Conservation (phyloP, 2,329 filamentous ascomycete genomes). For the Scytalidium sp. region DNA sequence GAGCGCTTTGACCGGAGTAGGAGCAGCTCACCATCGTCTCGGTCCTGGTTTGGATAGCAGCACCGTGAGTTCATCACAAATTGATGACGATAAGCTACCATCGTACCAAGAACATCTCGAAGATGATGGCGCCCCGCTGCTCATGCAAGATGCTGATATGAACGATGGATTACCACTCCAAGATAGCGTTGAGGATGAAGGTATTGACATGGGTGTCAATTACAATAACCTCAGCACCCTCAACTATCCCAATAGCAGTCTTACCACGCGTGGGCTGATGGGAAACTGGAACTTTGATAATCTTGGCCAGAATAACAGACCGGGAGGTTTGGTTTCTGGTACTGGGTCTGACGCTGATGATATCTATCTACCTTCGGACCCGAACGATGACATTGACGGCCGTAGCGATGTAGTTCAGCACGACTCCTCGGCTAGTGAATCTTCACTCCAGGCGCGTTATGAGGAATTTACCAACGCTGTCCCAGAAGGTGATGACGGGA, state of each 20-base stretch:
- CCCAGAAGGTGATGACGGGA: slow-evolving; percentile 16
- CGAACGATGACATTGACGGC: slow-evolving; percentile 11
- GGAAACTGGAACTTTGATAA: slow-evolving; percentile 15
- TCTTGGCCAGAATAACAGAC: slow-evolving; percentile 7
- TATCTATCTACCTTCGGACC: not conserved
- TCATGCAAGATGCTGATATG: slow-evolving; percentile 10
- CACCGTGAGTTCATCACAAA: slow-evolving; percentile 21
- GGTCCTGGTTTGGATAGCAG: slow-evolving; percentile 50
- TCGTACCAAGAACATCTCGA: slow-evolving; percentile 20
- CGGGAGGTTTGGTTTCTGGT: slow-evolving; percentile 18
- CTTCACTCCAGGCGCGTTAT: slow-evolving; percentile 14
- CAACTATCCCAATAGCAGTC: slow-evolving; percentile 1
- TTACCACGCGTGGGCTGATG: not conserved
- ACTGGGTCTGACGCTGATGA: slow-evolving; percentile 22
- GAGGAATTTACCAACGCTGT: slow-evolving; percentile 21
- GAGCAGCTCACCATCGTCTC: slow-evolving; percentile 67
- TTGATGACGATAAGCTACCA: slow-evolving; percentile 19
- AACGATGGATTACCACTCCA: slow-evolving; percentile 17
- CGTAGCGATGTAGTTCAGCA: slow-evolving; percentile 26
- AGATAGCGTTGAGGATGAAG: slow-evolving; percentile 27
- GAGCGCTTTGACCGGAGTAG: slow-evolving; percentile 79
- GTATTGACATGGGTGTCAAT: slow-evolving; percentile 20
- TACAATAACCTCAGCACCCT: slow-evolving; percentile 11
- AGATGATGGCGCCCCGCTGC: slow-evolving; percentile 14
- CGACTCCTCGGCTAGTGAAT: slow-evolving; percentile 24